Base-by-base conservation (phyloP, 139 green algal genomes). In the Asterochloris erici region DNA sequence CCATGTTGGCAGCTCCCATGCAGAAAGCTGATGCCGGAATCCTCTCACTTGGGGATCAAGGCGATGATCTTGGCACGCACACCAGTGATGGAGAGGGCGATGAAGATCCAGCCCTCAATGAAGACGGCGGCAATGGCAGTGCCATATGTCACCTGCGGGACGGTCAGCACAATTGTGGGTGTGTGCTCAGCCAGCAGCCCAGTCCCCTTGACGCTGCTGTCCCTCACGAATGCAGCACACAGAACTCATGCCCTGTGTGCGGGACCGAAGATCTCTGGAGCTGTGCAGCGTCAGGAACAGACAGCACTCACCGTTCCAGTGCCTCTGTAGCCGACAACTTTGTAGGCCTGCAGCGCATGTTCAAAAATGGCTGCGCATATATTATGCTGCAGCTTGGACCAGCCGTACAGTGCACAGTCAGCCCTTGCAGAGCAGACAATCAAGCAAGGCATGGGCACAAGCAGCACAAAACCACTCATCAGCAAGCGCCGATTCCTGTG, bases 81-180 rank as follows among this genome's bases (percentile, higher is more conserved):
- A 63, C 93, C 93, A 4, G 89, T 89, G 29, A 95, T 66, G 12
- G 87, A 86, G 16, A 97, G 87, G 23, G 90, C 62, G 14, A 96
- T 86, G 83, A 97, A 96, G 85, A 96, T 92, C 77, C 81, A 92
- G 60, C 92, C 90, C 87, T 96, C 93, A 6, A 96, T 79, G 73
- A 96, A 93, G 19, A 93, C 83, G 23, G 88, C 87, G 11, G 90
- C 83, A 68, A 95, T 84, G 54, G 88, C 86, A 82, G 90, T 80
- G 62, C 87, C 16, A 77, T 89, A 94, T 10, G 87, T 82, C 16
- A 97, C 82, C 80, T 88, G 83, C 64, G 74, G 26, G 38, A 54
- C 6, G 38, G 23, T 73, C 19, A 73, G 66, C 66, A 73, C 21
- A 21, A 26, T 4, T 10, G 6, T 21, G 2, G 66, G 9, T 73